Evolutionary conservation across 129 eudicot genomes (phyloP), one percentile per base, ranked within the genome.

Genomic region (Silybum marianum): DNA sequence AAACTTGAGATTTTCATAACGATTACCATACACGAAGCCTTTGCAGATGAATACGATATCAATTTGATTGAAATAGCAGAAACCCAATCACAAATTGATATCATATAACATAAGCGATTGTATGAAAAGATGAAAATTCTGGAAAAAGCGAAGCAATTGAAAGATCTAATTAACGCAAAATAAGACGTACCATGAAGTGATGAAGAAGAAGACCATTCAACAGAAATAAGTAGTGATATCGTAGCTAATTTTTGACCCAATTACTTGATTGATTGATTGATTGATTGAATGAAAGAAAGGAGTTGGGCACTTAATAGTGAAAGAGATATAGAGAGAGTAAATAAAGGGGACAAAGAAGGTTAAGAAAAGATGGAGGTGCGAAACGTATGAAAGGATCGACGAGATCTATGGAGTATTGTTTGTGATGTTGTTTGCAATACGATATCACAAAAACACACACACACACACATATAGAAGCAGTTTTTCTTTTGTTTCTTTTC

Each of bases 361-460:
- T 9, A 32, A 14, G 46, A 18, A n/a, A 19, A 19, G 58, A 30
- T 40, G 62, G 69, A 14, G 25, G 73, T 76, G 70, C 42, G 22
- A 75, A 75, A 82, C 71, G 80, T 75, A 69, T 82, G 76, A 81
- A 67, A 46, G 2, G 81, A 68, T 30, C 11, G 72, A 81, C 60
- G 58, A 82, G 63, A 78, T 44, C 24, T 69, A 30, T 79, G 76
- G 26, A 22, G 36, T 32, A 23, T 9, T 7, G n/a, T 16, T 9
- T 78, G 66, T 69, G 46, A 25, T 39, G 26, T 39, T 23, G 54
- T 72, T 16, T 26, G 69, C n/a, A 14, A 58, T 44, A 11, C 70
- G 77, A 19, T 79, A 16, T 79, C n/a, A n/a, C n/a, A n/a, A n/a
- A 28, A 1, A 26, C 30, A 26, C 2, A 1, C 30, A 28, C 68